These are phyloP conservation scores for Avena insularis DNA, from an alignment of 176 grass and related monocot genomes.

Conservation along the genomic window DNA sequence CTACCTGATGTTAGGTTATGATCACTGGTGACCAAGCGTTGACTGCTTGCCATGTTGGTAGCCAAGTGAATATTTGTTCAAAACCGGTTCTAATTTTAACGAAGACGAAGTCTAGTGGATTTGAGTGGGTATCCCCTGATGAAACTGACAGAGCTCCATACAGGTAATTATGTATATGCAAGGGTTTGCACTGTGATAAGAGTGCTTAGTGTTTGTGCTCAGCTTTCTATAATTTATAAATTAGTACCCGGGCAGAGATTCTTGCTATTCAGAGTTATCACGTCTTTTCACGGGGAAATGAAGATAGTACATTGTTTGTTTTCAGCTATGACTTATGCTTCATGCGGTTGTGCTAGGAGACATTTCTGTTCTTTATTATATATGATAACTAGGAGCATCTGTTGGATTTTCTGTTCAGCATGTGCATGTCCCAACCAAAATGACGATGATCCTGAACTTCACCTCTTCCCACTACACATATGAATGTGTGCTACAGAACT, in stretches of 20 bases:
- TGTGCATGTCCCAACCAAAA: not conserved
- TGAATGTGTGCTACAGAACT: not conserved
- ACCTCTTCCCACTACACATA: not conserved
- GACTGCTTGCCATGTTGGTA: slow-evolving; percentile 97
- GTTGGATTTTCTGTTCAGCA: not conserved
- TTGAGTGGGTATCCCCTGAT: slow-evolving; percentile 94
- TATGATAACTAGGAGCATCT: slow-evolving; percentile 1
- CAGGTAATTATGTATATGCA: slow-evolving; percentile 61
- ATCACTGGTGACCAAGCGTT: slow-evolving; percentile 98
- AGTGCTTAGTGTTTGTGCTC: not conserved
- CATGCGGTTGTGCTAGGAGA: not conserved
- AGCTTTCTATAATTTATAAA: slow-evolving; percentile 1
- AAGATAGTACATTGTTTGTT: slow-evolving; percentile 43
- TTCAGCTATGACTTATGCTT: slow-evolving; percentile 2
- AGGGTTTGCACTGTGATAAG: not conserved
- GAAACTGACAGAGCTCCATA: slow-evolving; percentile 84
- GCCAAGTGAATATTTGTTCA: slow-evolving; percentile 91
- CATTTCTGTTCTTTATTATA: not conserved
- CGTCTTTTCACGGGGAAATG: slow-evolving; percentile 1
- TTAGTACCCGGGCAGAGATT: slow-evolving; percentile 5
- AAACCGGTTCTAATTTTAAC: slow-evolving; percentile 86
- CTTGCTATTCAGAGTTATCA: slow-evolving; percentile 10
- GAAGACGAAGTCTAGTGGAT: slow-evolving; percentile 52
- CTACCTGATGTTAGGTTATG: slow-evolving; percentile 75
- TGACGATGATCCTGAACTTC: not conserved